A percentile compares a stretch with the other conserved stretches of the same genome.
Evolutionary conservation across 148 eudicot species (phyloP).

Genomic region (Vaccinium darrowii): DNA sequence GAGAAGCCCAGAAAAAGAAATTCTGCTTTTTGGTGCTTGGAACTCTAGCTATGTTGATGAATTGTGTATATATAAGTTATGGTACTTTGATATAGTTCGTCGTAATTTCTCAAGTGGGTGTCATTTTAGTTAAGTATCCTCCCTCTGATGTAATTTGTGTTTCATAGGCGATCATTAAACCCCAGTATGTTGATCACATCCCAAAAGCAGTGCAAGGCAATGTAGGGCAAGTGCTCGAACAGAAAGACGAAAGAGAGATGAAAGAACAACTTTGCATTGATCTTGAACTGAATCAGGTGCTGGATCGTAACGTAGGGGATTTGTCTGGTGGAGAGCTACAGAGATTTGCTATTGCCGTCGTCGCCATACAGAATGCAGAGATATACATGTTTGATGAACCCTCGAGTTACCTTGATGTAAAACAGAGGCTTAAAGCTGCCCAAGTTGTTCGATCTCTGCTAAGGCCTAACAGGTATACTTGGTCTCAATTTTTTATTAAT

Average conservation of each 20-base stretch:
- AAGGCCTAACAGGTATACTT: conserved; percentile 68
- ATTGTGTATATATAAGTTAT: too few species aligned
- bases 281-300: conserved; percentile 78
- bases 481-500: not conserved
- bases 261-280: conserved; percentile 65
- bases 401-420: conserved; percentile 95
- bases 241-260: conserved; percentile 79
- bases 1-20: too few species aligned
- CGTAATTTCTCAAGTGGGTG: too few species aligned
- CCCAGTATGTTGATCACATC: conserved; percentile 93
- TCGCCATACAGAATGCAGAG: conserved; percentile 77
- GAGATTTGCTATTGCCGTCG: conserved; percentile 94
- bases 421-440: conserved; percentile 97
- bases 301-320: conserved; percentile 91
- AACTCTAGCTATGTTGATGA: too few species aligned
- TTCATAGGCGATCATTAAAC: conserved; percentile 77
- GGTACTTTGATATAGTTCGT: not conserved
- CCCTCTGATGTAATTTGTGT: conserved; percentile 10
- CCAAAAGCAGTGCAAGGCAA: conserved; percentile 91
- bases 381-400: conserved; percentile 98
- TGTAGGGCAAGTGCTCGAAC: conserved; percentile 79
- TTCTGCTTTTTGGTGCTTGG: too few species aligned
- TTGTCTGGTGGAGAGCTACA: conserved; percentile 96
- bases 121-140: too few species aligned
- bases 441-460: conserved; percentile 87